Evolutionary conservation across 2,329 filamentous ascomycete genomes (phyloP), one percentile per base, ranked within the genome.

Genomic region (Microdochium trichocladiopsis): DNA sequence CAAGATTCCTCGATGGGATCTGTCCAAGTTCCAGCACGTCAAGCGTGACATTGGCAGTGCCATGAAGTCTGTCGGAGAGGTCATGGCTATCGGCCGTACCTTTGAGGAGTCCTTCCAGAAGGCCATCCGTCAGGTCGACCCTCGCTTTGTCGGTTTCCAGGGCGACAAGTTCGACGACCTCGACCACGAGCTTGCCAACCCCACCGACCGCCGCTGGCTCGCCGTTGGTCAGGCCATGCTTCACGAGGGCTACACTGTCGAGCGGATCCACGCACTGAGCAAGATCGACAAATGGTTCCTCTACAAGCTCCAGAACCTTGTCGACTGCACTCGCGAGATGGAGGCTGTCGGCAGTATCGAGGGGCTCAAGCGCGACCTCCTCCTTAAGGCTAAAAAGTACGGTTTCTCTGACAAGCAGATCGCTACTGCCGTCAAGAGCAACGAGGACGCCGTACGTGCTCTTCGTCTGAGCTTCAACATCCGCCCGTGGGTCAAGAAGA

Each of bases 241-340:
- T 60, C 91, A 97, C 76, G 91, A 96, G 74, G 87, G 88, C 71
- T 99, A 99, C 78, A 84, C 89, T 2, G 91, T 96, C 48, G 93
- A 99, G 58, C 85, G 82, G 69, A 80, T 99, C 16, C 91, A 97
- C 67, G 90, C 96, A 6, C 77, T 99, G 61, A 95, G 88, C 74
- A 96, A 96, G 80, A 99, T 99, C 64, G 94, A 97, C 77, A 96
- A 95, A 74, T 97, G 94, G 94, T 99, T 99, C 80, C 75, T 99
- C 62, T 84, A 96, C 84, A 97, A 99, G 82, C 84, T 99, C 50
- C 86, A 96, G 75, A 97, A 97, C 77, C 89, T 99, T 63, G 94
- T 96, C 50, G 83, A 97, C 71, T 92, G 88, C 75, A 90, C 88
- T 55, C 84, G 83, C 59, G 89, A 95, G 69, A 83, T 99, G 56